Base-by-base conservation (phyloP, 768 basidiomycete species). In the Ephemerocybe angulata region DNA sequence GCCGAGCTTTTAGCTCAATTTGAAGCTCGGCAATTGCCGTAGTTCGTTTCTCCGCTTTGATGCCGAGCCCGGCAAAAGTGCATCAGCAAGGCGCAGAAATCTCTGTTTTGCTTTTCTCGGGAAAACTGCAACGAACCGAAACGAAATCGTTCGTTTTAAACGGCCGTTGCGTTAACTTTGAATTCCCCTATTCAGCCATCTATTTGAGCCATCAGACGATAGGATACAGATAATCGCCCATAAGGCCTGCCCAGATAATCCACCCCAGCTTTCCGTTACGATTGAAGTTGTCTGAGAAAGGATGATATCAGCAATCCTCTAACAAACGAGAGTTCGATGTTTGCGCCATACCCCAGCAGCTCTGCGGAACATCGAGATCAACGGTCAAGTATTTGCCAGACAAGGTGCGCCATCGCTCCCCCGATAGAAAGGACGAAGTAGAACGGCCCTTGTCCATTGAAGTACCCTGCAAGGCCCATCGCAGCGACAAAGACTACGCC, bases 381-480 rank as follows among this genome's bases (percentile, higher is more conserved):
- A 80, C 74, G 3, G 72, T 78, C 27, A 54, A 53, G 59, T 73
- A 73, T n/a, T 63, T 82, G 81, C 77, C 79, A 81, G 4, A 72
- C 53, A n/a, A 81, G 63, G 55, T 81, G 78, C 29, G 62, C 27
- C 5, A 70, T 62, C 4, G 77, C 68, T 7, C 80, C 80, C 3
- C 76, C 78, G 21, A 79, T 70, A 1, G 80, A 74, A 10, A 82
- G 28, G 17, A 71, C 29, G 62, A 75, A 81, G 62, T 75, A 83
- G 0, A 70, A 59, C 19, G 64, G 65, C 3, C 84, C 80, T 40
- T 86, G 81, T 0, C 66, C 63, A 53, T 86, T 85, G 10, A 76
- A 62, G 58, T 76, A 67, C 0, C 88, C 89, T 0, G 79, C 76
- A 28, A 73, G 56, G n/a, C 73, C 66, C 24, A 90, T 72, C 63